Evolutionary conservation across 2,329 filamentous ascomycete species (phyloP), one percentile per base, ranked within the genome.

Genomic region (Sporothrix phasma): DNA sequence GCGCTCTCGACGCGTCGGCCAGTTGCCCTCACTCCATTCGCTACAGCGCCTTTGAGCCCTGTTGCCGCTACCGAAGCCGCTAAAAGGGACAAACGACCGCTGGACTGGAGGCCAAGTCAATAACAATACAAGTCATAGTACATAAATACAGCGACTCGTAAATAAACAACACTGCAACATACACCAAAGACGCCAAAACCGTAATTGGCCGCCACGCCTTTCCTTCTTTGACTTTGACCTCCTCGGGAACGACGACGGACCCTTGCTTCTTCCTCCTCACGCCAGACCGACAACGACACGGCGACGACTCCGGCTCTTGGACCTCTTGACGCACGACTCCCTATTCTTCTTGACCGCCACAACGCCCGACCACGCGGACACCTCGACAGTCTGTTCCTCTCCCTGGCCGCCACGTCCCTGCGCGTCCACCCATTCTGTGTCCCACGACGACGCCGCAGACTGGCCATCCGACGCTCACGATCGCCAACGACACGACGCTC

Each of bases 1-100:
- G 58, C 63, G 63, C 58, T 49, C n/a, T 24, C 37, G 62, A 64
- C 56, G 63, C 46, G 62, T 63, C 62, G 29, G 60, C 24, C 56
- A 45, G 39, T 5, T 31, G 22, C 56, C 56, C 24, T 24, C 10
- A 61, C 34, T 15, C 17, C 49, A 43, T 43, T 37, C 24, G 24
- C 17, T 45, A 29, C 45, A 64, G 59, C 62, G 54, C 53, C 37
- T 51, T 46, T 8, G 19, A 34, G 31, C 46, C 47, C 47, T 62
- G 53, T 62, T 41, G 1, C 46, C 54, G 54, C 62, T 39, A 56
- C 31, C 5, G 13, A 37, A 24, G 17, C 29, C 41, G 49, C 59
- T 51, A 62, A 24, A 31, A n/a, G 34, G 26, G 47, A 47, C 41
- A 31, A n/a, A 34, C 37, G 47, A 47, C 41, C 13, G 43, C 49